These are phyloP conservation scores for Hirsutella rhossiliensis DNA, from an alignment of 2,329 filamentous ascomycete genomes.

Conservation along the genomic window DNA sequence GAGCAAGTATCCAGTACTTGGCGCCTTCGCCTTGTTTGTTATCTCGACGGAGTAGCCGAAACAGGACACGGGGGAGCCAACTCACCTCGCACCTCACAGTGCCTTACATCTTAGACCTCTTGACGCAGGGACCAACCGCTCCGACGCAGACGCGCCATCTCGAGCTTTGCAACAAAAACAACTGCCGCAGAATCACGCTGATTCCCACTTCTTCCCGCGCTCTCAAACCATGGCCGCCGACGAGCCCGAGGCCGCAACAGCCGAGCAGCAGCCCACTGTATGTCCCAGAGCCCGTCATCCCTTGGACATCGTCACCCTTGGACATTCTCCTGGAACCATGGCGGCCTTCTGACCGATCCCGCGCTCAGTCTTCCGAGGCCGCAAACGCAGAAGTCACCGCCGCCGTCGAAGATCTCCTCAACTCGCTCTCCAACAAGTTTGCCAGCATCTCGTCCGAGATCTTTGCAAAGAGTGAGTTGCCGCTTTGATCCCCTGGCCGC, in stretches of 20 bases:
- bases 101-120: too few relatives aligned
- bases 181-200: too few relatives aligned
- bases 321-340: neutral
- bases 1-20: neutral
- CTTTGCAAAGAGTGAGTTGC: constrained; percentile 69
- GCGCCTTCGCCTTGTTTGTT: too few relatives aligned
- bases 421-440: constrained; percentile 77
- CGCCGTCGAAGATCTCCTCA: constrained; percentile 77
- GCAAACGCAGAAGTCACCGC: constrained; percentile 55
- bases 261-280: constrained; percentile 13
- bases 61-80: too few relatives aligned
- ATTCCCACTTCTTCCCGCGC: neutral
- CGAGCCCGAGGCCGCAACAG: constrained; percentile 19
- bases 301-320: neutral
- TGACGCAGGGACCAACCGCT: neutral
- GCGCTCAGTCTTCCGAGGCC: constrained; percentile 12
- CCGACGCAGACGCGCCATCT: neutral
- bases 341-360: neutral
- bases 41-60: too few relatives aligned
- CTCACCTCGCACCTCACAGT: neutral
- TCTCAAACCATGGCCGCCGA: constrained; percentile 23
- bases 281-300: too few relatives aligned
- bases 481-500: too few relatives aligned
- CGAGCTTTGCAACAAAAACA: neutral
- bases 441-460: constrained; percentile 75